Percentiles rank a stretch among this genome's conserved stretches.
phyloP scores from a whole-genome alignment of 2,329 filamentous ascomycete species.

The Hypoxylon rubiginosum region DNA sequence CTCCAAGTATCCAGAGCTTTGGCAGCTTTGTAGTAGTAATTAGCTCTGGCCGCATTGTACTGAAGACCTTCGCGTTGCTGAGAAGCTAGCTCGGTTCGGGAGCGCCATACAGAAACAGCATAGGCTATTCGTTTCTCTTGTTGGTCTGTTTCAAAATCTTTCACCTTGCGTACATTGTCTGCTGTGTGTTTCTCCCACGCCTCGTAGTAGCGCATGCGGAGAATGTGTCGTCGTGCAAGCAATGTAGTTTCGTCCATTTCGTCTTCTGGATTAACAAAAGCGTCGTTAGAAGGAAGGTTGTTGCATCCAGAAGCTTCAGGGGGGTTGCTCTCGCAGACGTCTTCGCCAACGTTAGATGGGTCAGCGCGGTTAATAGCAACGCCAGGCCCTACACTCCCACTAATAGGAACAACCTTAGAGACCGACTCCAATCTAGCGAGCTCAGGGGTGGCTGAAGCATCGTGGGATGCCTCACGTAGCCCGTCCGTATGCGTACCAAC shows the following conservation, averaged over 20 bases:
- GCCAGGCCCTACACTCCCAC: background rate
- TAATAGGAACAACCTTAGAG: background rate
- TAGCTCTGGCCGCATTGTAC: constrained; percentile 40
- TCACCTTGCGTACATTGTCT: constrained; percentile 43
- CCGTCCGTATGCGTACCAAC: background rate
- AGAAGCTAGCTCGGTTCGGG: constrained; percentile 30
- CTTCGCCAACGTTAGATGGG: constrained; percentile 4
- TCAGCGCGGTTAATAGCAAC: background rate
- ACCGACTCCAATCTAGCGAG: background rate
- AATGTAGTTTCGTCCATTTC: constrained; percentile 50
- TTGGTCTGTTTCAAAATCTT: constrained; percentile 43
- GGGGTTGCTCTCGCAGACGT: constrained; percentile 1
- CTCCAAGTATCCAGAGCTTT: constrained; percentile 47
- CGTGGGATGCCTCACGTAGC: constrained; percentile 6
- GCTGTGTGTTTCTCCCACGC: constrained; percentile 51
- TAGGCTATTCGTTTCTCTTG: constrained; percentile 33
- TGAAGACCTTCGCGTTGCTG: constrained; percentile 39
- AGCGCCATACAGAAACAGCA: constrained; percentile 43
- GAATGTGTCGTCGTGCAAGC: constrained; percentile 52
- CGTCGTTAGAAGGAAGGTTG: background rate
- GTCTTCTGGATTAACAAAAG: constrained; percentile 29
- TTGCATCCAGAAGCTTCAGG: constrained; percentile 6
- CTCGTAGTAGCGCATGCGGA: constrained; percentile 53
- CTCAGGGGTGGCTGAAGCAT: constrained; percentile 7
- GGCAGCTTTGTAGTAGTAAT: constrained; percentile 42